Evolutionary conservation across 2,329 filamentous ascomycete species (phyloP), one percentile per base, ranked within the genome.

Genomic region (Colletotrichum scovillei): DNA sequence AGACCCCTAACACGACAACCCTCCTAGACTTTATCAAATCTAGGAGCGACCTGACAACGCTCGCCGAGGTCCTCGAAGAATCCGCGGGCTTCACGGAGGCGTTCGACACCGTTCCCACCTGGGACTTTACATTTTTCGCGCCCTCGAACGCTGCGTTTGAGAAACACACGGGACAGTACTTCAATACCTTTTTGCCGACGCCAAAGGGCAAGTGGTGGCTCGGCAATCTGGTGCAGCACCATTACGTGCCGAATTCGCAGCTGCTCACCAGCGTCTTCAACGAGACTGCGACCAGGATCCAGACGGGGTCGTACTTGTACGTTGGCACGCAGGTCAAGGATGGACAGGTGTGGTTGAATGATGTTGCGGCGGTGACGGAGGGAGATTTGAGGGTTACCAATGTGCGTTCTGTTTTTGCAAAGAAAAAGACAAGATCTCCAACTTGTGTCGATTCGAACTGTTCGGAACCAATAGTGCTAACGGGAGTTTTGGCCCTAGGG

Each of bases 101-200:
- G 6, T 81, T 82, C 62, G 69, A 77, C 59, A 80, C 79, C 2
- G 62, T 66, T 9, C 73, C 78, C 1, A 75, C 71, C 1, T 81
- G 77, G 77, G 75, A 77, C 22, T 82, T 77, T 57, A 81, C 78
- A 28, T 80, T 81, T 68, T 81, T 81, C 58, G 80, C 78, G 2
- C 78, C 79, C 4, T 79, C 77, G 2, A 76, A 81, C 46, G 74
- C 76, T 3, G 79, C 79, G 11, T 81, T 82, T 59, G 28, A 16
- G 4, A 75, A 76, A 19, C 74, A 79, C 35, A 81, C 78, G 0
- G 78, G 78, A 1, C 49, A 76, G 42, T 81, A 80, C 67, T 80
- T 77, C 49, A 72, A 74, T 6, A 80, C 76, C 3, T 78, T 74
- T 58, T 69, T 71, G n/a, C 63, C 56, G 19, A 79, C 79, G 8